These are phyloP conservation scores for Neltuma alba DNA, from an alignment of 306 rosid species.

Conservation along the genomic window DNA sequence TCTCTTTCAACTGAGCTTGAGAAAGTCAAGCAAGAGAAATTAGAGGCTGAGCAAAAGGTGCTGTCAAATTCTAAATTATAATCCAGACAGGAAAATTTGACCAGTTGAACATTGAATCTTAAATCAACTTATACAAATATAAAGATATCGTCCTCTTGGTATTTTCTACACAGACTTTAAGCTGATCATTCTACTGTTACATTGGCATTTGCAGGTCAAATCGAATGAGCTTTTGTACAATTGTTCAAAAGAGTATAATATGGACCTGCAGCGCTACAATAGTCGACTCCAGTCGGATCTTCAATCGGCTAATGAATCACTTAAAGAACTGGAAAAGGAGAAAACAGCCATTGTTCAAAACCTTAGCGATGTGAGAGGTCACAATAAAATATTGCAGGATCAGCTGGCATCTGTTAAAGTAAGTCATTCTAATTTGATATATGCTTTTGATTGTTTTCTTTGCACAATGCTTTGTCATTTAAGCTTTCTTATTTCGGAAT, in stretches of 20 bases:
- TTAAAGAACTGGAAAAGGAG: conserved; percentile 74
- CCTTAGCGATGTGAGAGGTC: conserved; percentile 72
- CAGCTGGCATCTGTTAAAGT: conserved; percentile 71
- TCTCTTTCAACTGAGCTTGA: conserved; percentile 72
- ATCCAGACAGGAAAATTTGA: conserved; percentile 4
- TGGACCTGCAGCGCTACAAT: conserved; percentile 85
- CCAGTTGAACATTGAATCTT: background rate
- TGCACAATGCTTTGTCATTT: background rate
- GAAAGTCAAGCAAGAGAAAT: conserved; percentile 61
- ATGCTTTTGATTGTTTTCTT: background rate
- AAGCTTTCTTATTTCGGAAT: background rate
- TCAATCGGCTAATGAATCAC: conserved; percentile 66
- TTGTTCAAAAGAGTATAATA: conserved; percentile 81
- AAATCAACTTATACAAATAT: background rate
- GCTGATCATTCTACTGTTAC: background rate
- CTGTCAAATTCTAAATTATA: background rate
- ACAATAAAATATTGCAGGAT: conserved; percentile 76
- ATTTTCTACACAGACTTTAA: background rate
- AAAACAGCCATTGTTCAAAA: conserved; percentile 75
- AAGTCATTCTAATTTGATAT: conserved; percentile 27
- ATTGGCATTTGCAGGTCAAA: conserved; percentile 57
- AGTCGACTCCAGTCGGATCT: conserved; percentile 79
- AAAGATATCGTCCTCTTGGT: background rate
- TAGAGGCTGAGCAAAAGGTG: conserved; percentile 77
- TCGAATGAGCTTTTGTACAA: conserved; percentile 77